phyloP scores from a whole-genome alignment of 192 early-diverging fungal species.

The Umbelopsis ramanniana region DNA sequence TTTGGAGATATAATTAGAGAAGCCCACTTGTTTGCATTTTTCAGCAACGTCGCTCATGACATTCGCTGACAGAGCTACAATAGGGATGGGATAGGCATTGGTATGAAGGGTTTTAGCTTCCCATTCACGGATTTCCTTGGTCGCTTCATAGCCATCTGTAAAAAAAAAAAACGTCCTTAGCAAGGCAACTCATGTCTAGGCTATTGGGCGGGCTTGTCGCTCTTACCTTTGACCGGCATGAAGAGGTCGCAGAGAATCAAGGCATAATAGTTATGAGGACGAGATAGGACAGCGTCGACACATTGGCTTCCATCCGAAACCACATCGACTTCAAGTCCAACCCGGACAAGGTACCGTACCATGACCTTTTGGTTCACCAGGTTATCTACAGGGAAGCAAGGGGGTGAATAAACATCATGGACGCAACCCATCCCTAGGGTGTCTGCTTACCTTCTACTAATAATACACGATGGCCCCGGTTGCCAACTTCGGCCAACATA shows the following conservation, averaged over 20 bases:
- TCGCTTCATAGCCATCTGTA: conserved; percentile 63
- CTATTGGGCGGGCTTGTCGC: too few relatives aligned
- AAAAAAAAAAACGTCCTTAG: too few relatives aligned
- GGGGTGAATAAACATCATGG: too few relatives aligned
- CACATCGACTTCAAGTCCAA: conserved; percentile 52
- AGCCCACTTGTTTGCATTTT: conserved; percentile 50
- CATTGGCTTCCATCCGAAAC: conserved; percentile 54
- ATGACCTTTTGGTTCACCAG: conserved; percentile 63
- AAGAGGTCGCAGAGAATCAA: conserved; percentile 61
- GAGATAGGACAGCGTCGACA: conserved; percentile 45
- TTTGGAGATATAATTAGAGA: conserved; percentile 60
- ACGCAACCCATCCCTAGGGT: too few relatives aligned
- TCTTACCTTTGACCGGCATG: conserved; percentile 61
- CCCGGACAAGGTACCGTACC: conserved; percentile 47
- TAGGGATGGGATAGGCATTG: conserved; percentile 48
- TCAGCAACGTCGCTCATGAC: conserved; percentile 60
- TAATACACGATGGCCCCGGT: conserved; percentile 50
- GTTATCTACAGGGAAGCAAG: conserved; percentile 39
- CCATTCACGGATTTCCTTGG: conserved; percentile 55
- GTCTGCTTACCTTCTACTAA: conserved; percentile 61
- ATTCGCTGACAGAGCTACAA: conserved; percentile 60
- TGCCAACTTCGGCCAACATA: conserved; percentile 56
- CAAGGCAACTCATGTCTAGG: too few relatives aligned
- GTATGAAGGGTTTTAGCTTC: conserved; percentile 40
- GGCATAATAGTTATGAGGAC: conserved; percentile 50